These are phyloP conservation scores for Xylaria acuta DNA, from an alignment of 495 filamentous ascomycete genomes.

Conservation along the genomic window DNA sequence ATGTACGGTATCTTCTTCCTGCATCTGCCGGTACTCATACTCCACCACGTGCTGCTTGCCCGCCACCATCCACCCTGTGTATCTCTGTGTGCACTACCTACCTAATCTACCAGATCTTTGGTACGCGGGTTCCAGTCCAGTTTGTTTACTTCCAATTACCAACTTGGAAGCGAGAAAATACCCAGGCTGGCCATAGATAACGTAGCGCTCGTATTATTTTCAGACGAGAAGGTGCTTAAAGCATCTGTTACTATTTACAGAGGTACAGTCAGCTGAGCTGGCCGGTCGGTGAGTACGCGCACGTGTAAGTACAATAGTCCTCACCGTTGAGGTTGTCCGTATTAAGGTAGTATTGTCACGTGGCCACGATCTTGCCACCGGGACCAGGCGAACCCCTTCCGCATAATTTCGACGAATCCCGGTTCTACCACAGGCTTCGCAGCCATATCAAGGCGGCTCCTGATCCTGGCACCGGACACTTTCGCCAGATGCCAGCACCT, in stretches of 20 bases:
- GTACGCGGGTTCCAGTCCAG: neutral
- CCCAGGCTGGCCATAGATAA: neutral
- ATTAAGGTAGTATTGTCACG: slow-evolving; percentile 13
- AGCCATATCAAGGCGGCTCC: neutral
- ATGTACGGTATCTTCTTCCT: slow-evolving; percentile 13
- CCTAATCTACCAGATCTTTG: neutral
- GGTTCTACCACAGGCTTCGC: slow-evolving; percentile 3
- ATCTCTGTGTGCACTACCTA: neutral
- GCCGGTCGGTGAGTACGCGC: neutral
- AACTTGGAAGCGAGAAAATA: neutral
- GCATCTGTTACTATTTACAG: neutral
- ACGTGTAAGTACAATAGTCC: neutral
- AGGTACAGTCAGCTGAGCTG: slow-evolving; percentile 25
- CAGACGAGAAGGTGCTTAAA: neutral
- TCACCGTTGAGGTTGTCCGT: slow-evolving; percentile 7
- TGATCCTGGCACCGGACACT: neutral
- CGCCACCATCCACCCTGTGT: neutral
- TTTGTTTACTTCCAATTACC: too few relatives aligned
- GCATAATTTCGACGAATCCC: neutral
- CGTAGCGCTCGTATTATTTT: neutral
- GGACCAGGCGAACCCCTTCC: slow-evolving; percentile 24
- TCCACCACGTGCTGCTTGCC: slow-evolving; percentile 15
- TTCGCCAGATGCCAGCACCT: neutral
- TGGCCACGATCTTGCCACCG: slow-evolving; percentile 17
- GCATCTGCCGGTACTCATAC: slow-evolving; percentile 14